Conservation (phyloP, 2,329 filamentous ascomycete genomes). For the Trichoderma simmonsii region DNA sequence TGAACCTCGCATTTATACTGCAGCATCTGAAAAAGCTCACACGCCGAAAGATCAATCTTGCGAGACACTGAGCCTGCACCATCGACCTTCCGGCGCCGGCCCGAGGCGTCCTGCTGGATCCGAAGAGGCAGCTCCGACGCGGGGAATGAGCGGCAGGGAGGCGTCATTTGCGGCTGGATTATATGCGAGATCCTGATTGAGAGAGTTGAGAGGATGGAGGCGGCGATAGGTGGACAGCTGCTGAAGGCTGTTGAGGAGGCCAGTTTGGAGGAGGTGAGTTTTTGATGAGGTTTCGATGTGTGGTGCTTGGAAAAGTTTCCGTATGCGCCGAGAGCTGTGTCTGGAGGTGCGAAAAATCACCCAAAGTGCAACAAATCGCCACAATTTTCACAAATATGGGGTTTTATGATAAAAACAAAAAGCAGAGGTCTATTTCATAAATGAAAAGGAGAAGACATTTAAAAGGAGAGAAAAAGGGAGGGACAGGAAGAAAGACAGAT, state of each 20-base stretch:
- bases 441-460: too few relatives aligned
- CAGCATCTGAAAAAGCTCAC: slow-evolving; percentile 56
- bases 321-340: not conserved
- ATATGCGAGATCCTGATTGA: not conserved
- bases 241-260: slow-evolving; percentile 55
- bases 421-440: not conserved
- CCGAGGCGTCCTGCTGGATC: slow-evolving; percentile 47
- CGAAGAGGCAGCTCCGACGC: slow-evolving; percentile 48
- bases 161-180: slow-evolving; percentile 46
- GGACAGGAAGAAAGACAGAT: too few relatives aligned
- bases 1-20: slow-evolving; percentile 60
- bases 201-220: slow-evolving; percentile 31
- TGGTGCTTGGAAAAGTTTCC: not conserved
- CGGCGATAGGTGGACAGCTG: slow-evolving; percentile 46
- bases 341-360: not conserved
- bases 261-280: slow-evolving; percentile 58
- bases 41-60: slow-evolving; percentile 51
- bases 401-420: not conserved
- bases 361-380: not conserved
- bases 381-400: not conserved
- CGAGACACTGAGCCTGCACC: slow-evolving; percentile 29
- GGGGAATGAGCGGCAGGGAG: slow-evolving; percentile 55
- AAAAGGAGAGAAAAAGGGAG: too few relatives aligned
- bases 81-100: slow-evolving; percentile 52
- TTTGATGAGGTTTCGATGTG: not conserved